Conservation (phyloP, 2,329 filamentous ascomycete genomes). For the Fusarium praegraminearum region DNA sequence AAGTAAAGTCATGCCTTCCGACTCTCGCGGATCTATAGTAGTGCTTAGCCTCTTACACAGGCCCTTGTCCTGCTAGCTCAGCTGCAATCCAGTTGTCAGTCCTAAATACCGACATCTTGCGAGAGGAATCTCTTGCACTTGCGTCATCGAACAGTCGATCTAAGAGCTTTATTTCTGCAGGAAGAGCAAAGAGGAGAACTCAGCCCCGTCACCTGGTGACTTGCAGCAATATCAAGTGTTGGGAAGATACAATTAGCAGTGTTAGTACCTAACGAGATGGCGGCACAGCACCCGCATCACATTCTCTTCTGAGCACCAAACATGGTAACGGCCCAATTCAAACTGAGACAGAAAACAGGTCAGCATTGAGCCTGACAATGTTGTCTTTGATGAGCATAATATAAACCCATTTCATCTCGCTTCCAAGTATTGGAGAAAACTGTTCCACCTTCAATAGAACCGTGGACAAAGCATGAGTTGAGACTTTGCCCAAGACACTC, state of each 20-base stretch:
- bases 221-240: constrained; percentile 3
- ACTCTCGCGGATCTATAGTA: background rate
- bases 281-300: constrained; percentile 24
- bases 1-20: background rate
- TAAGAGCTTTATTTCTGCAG: background rate
- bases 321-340: constrained; percentile 17
- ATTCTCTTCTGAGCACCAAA: constrained; percentile 10
- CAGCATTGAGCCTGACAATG: constrained; percentile 5
- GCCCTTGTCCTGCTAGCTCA: constrained; percentile 14
- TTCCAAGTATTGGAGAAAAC: constrained; percentile 5
- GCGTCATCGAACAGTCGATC: constrained; percentile 22
- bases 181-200: constrained; percentile 2
- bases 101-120: constrained; percentile 19
- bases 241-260: constrained; percentile 2
- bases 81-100: constrained; percentile 20
- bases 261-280: constrained; percentile 27
- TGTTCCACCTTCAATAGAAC: constrained; percentile 5
- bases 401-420: background rate
- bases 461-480: constrained; percentile 10
- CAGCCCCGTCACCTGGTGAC: background rate
- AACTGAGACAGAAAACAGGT: constrained; percentile 2
- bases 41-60: constrained; percentile 4
- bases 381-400: background rate
- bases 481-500: constrained; percentile 6
- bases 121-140: constrained; percentile 26